A percentile compares a stretch with the other conserved stretches of the same genome.
Evolutionary conservation across 345 rosid genomes (phyloP).

Genomic region (Sapria himalayana): DNA sequence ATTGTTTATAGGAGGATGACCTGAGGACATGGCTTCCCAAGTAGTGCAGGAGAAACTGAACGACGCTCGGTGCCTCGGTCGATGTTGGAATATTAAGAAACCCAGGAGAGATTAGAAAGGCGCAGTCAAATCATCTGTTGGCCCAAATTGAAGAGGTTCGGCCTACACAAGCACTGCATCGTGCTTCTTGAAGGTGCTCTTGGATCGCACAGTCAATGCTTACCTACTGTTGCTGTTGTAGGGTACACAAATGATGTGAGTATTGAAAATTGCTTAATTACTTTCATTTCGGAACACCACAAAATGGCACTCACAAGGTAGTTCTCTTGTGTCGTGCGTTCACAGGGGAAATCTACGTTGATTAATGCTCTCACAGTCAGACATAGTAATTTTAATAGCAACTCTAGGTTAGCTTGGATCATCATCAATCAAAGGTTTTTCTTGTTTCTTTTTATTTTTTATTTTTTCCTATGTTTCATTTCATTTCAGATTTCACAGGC

Average conservation of each 20-base stretch:
- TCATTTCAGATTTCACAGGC: too few species aligned
- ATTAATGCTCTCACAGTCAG: constrained; percentile 46
- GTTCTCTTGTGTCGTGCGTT: constrained; percentile 6
- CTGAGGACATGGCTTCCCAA: constrained; percentile 65
- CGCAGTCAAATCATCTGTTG: constrained; percentile 35
- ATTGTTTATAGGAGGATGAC: constrained; percentile 71
- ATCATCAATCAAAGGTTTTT: not conserved
- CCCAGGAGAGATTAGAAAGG: constrained; percentile 51
- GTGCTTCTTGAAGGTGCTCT: constrained; percentile 55
- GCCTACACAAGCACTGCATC: constrained; percentile 69
- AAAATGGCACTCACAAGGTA: too few species aligned
- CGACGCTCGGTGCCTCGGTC: too few species aligned
- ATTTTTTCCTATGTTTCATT: constrained; percentile 7
- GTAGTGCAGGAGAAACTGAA: constrained; percentile 99
- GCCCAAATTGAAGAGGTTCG: constrained; percentile 65
- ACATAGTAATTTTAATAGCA: too few species aligned
- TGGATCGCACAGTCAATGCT: constrained; percentile 22
- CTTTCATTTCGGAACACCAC: too few species aligned
- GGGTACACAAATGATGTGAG: constrained; percentile 97
- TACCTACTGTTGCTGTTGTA: constrained; percentile 76
- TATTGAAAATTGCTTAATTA: constrained; percentile 12
- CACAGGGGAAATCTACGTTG: constrained; percentile 81
- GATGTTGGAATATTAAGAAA: not conserved
- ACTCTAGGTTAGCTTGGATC: too few species aligned
- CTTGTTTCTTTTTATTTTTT: constrained; percentile 1